phyloP scores from a whole-genome alignment of 495 filamentous ascomycete genomes.

The Lichenothelia convexa region DNA sequence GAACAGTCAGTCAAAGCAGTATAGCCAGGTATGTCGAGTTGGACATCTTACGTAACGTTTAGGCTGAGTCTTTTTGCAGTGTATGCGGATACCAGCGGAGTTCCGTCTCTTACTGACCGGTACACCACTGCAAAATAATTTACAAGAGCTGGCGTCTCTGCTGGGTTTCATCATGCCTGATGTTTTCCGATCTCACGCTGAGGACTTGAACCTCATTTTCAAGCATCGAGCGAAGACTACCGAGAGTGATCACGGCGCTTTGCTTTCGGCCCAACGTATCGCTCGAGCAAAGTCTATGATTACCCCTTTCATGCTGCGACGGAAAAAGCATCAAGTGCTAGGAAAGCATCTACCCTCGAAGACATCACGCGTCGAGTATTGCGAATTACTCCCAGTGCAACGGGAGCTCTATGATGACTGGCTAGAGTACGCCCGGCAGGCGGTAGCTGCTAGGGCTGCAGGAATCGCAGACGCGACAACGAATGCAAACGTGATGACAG shows the following conservation, averaged over 20 bases:
- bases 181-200: conserved; percentile 54
- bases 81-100: conserved; percentile 51
- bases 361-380: conserved; percentile 55
- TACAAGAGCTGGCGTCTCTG: conserved; percentile 74
- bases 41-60: too few relatives aligned
- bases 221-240: conserved; percentile 73
- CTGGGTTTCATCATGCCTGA: conserved; percentile 80
- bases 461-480: conserved; percentile 38
- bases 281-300: conserved; percentile 76
- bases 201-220: conserved; percentile 67
- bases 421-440: conserved; percentile 32
- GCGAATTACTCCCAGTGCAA: conserved; percentile 54
- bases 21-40: conserved; percentile 66
- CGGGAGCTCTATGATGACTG: conserved; percentile 50
- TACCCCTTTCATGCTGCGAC: conserved; percentile 80
- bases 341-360: conserved; percentile 76
- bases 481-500: conserved; percentile 62
- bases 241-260: conserved; percentile 46
- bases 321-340: conserved; percentile 90
- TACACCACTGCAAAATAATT: conserved; percentile 89
- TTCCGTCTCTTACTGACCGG: conserved; percentile 82
- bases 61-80: too few relatives aligned
- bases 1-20: conserved; percentile 63
- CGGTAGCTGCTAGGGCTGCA: conserved; percentile 36
- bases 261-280: conserved; percentile 73